Percentiles rank a stretch among this genome's conserved stretches.
Conservation (phyloP, 148 eudicot species). For the Spergularia marina region DNA sequence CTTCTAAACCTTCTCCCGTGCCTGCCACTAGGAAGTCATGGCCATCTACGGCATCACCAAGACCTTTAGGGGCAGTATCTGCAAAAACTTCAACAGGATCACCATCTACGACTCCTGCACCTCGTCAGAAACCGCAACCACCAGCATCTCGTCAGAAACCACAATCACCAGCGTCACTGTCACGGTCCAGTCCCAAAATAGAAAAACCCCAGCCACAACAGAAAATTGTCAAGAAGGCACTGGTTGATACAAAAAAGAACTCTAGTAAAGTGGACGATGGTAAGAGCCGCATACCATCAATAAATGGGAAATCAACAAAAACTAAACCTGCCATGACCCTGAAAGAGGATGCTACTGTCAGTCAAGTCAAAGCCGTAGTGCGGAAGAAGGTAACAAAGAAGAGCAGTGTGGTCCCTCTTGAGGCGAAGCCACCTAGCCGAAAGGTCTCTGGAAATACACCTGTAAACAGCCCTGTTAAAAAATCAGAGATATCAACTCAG, state of each 20-base stretch:
- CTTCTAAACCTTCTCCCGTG: slow-evolving; percentile 52
- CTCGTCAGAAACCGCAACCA: slow-evolving; percentile 59
- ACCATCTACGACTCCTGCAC: slow-evolving; percentile 44
- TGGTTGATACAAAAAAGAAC: slow-evolving; percentile 41
- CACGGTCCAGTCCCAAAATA: slow-evolving; percentile 49
- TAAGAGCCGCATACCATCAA: slow-evolving; percentile 40
- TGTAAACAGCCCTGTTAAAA: slow-evolving; percentile 32
- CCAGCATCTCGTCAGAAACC: slow-evolving; percentile 55
- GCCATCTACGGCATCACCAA: slow-evolving; percentile 76
- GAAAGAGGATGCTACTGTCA: slow-evolving; percentile 39
- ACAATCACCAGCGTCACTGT: slow-evolving; percentile 49
- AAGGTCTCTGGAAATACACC: slow-evolving; percentile 55
- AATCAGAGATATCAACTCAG: slow-evolving; percentile 38
- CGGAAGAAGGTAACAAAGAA: slow-evolving; percentile 78
- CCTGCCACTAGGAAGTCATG: slow-evolving; percentile 82
- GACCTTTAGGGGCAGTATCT: slow-evolving; percentile 51
- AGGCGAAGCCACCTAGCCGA: slow-evolving; percentile 70
- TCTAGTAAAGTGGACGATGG: slow-evolving; percentile 42
- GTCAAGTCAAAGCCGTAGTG: slow-evolving; percentile 53
- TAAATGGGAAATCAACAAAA: slow-evolving; percentile 44
- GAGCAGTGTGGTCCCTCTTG: slow-evolving; percentile 92
- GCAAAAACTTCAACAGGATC: slow-evolving; percentile 50
- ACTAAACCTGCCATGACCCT: slow-evolving; percentile 37
- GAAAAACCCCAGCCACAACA: slow-evolving; percentile 45
- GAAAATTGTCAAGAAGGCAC: slow-evolving; percentile 50